Base-by-base conservation (phyloP, 2,329 filamentous ascomycete genomes). In the Cladosporium cucumerinum region DNA sequence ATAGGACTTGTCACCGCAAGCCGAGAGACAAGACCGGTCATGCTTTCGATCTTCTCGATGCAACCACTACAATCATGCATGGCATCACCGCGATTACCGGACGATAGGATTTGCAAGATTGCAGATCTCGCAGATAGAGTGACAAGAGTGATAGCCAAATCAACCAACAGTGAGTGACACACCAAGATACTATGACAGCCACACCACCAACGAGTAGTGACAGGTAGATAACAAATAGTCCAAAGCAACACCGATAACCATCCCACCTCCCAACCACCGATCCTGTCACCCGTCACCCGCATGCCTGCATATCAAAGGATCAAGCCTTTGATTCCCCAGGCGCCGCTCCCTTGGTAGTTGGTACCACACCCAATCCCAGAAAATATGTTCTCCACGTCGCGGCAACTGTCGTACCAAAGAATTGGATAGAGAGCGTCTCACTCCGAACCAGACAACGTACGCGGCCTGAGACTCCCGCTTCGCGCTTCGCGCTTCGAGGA, bases 261-360 rank as follows among this genome's bases (percentile, higher is more conserved):
- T 2, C 30, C 36, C 57, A 46, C 16, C 34, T 8, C 57, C 57
- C 57, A 21, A 59, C 57, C 57, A 48, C 34, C 36, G 55, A 58
- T 43, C n/a, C 32, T 23, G 16, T 52, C 49, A 52, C 25, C 23
- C 39, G 48, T 51, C 23, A 51, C 36, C 36, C 49, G 49, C 49
- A 52, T 28, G 14, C 36, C n/a, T 39, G 54, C 54, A 57, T n/a
- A 36, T 39, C 54, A 57, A 39, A 57, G 54, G 54, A 57, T 57
- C 30, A 57, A 25, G 54, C 32, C 54, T 57, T 57, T 23, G 18
- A 36, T 21, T 36, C 54, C 30, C 18, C 30, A 26, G 18, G 49
- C 16, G 18, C 34, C 57, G 18, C 16, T 32, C 57, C 57, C 39
- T 48, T 59, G 57, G n/a, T 58, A 21, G 14, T 32, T 28, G 51